These are phyloP conservation scores for Prinsepia uniflora DNA, from an alignment of 306 rosid genomes.

Conservation along the genomic window DNA sequence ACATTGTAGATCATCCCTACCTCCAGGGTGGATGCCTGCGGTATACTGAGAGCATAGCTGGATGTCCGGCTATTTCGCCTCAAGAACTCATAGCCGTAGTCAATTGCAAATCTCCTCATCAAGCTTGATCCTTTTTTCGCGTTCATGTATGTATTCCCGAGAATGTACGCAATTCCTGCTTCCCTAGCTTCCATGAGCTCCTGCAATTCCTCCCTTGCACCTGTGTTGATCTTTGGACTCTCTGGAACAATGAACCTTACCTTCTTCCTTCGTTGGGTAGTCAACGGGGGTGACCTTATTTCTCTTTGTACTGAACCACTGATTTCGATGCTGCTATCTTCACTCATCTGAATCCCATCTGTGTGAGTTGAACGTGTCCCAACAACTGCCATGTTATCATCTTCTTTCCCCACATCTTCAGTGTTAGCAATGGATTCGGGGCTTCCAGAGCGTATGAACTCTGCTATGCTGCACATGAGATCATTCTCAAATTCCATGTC, in stretches of 20 bases:
- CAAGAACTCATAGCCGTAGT: slow-evolving; percentile 74
- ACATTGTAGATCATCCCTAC: slow-evolving; percentile 87
- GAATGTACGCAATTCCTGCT: slow-evolving; percentile 75
- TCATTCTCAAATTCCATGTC: slow-evolving; percentile 82
- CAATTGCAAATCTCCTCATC: slow-evolving; percentile 53
- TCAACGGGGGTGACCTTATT: slow-evolving; percentile 50
- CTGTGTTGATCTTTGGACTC: slow-evolving; percentile 53
- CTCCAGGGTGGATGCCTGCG: slow-evolving; percentile 76
- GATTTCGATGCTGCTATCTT: slow-evolving; percentile 18
- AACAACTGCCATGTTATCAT: slow-evolving; percentile 55
- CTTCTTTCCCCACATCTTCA: slow-evolving; percentile 36
- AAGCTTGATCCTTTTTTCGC: slow-evolving; percentile 77
- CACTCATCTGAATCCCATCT: slow-evolving; percentile 41
- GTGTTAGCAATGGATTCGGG: slow-evolving; percentile 5
- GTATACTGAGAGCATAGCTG: slow-evolving; percentile 45
- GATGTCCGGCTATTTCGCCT: slow-evolving; percentile 76
- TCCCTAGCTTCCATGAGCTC: slow-evolving; percentile 86
- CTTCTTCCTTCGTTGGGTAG: slow-evolving; percentile 45
- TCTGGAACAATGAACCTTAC: slow-evolving; percentile 80
- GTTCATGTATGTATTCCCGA: slow-evolving; percentile 70
- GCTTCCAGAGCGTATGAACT: slow-evolving; percentile 59
- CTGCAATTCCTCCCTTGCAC: slow-evolving; percentile 49
- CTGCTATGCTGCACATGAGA: slow-evolving; percentile 80
- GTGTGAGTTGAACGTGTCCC: slow-evolving; percentile 59
- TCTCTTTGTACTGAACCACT: slow-evolving; percentile 46